A percentile compares a stretch with the other conserved stretches of the same genome.
These are phyloP conservation scores for Zopfochytrium polystomum DNA, from an alignment of 371 early-diverging fungal genomes.

Conservation along the genomic window DNA sequence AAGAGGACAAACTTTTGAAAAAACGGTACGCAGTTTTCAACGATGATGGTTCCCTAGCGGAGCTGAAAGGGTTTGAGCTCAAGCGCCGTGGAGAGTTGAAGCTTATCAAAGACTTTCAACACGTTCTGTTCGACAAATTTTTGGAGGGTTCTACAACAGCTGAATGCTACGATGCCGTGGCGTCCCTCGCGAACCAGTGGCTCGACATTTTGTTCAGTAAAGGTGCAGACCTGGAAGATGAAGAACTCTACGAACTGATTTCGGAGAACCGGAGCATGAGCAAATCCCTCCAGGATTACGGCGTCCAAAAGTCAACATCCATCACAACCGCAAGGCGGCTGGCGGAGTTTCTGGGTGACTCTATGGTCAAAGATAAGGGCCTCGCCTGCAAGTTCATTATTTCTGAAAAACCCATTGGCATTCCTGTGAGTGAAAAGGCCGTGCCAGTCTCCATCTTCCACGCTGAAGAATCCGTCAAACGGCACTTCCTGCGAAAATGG, in stretches of 20 bases:
- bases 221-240: slow-evolving; percentile 80
- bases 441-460: slow-evolving; percentile 97
- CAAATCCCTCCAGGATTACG: slow-evolving; percentile 91
- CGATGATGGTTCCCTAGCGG: slow-evolving; percentile 91
- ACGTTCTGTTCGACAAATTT: slow-evolving; percentile 90
- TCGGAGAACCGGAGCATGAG: slow-evolving; percentile 98
- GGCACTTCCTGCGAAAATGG: slow-evolving; percentile 94
- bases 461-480: slow-evolving; percentile 72
- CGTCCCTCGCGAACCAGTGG: slow-evolving; percentile 91
- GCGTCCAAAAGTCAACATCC: slow-evolving; percentile 90
- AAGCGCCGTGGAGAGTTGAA: slow-evolving; percentile 99
- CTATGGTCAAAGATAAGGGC: slow-evolving; percentile 97
- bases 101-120: slow-evolving; percentile 98
- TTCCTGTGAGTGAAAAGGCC: slow-evolving; percentile 94
- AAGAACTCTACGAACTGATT: slow-evolving; percentile 95
- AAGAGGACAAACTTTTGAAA: slow-evolving; percentile 96
- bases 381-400: slow-evolving; percentile 97
- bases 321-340: slow-evolving; percentile 95
- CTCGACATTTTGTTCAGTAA: slow-evolving; percentile 91
- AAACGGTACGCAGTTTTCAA: slow-evolving; percentile 99
- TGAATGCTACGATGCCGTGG: slow-evolving; percentile 92
- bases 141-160: slow-evolving; percentile 81
- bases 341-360: slow-evolving; percentile 96
- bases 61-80: slow-evolving; percentile 99
- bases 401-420: slow-evolving; percentile 77